Conservation (phyloP, 2,329 filamentous ascomycete species). For the Diaporthe australafricana region DNA sequence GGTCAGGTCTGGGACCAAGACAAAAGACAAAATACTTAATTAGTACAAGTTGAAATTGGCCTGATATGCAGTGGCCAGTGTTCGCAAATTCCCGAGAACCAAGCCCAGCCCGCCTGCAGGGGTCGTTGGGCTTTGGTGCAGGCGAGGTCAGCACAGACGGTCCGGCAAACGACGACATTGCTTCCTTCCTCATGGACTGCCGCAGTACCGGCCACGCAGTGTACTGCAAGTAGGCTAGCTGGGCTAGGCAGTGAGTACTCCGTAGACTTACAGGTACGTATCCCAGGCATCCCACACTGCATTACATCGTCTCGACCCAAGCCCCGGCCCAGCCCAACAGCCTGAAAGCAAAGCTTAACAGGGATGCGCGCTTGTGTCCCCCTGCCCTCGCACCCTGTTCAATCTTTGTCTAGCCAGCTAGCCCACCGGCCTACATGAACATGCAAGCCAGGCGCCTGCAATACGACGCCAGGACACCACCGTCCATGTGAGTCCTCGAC, state of each 20-base stretch:
- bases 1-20: background rate
- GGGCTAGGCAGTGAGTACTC: no score
- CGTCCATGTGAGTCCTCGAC: conserved; percentile 1
- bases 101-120: background rate
- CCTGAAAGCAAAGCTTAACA: conserved; percentile 27
- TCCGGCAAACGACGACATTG: background rate
- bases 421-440: conserved; percentile 8
- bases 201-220: background rate
- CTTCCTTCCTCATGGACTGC: background rate
- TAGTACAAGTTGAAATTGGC: conserved; percentile 9
- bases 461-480: conserved; percentile 9
- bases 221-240: background rate
- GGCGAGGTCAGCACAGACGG: conserved; percentile 21
- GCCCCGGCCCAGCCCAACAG: conserved; percentile 20
- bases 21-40: no score
- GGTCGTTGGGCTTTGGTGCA: no score
- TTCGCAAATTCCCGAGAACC: conserved; percentile 17
- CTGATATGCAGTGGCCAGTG: conserved; percentile 6
- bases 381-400: background rate
- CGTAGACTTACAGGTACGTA: no score
- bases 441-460: conserved; percentile 24
- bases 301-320: background rate
- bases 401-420: background rate
- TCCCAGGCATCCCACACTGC: no score
- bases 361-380: background rate